Evolutionary conservation across 169 alveolate genomes (phyloP).

Genomic region (Cryptosporidium tyzzeri): DNA sequence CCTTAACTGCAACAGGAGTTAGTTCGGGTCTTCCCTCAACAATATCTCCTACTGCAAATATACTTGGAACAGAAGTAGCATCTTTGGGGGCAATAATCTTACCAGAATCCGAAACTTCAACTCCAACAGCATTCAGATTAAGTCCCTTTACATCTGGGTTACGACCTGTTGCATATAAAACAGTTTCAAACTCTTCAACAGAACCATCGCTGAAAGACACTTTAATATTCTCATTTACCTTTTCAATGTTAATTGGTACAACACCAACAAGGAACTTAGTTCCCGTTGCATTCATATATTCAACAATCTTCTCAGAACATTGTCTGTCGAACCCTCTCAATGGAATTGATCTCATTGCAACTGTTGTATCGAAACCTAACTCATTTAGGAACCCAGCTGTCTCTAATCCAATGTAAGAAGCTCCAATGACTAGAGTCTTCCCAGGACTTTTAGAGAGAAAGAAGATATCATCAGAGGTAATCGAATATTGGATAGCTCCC

Average conservation of each 20-base stretch:
- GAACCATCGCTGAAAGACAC: constrained; percentile 85
- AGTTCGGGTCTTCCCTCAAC: constrained; percentile 93
- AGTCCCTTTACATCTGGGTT: constrained; percentile 88
- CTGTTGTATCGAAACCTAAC: constrained; percentile 91
- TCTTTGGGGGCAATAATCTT: constrained; percentile 91
- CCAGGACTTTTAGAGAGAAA: constrained; percentile 91
- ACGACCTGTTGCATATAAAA: constrained; percentile 97
- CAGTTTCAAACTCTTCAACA: constrained; percentile 92
- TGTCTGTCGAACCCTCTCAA: constrained; percentile 97
- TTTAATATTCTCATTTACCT: constrained; percentile 80
- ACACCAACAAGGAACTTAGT: constrained; percentile 89
- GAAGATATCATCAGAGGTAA: constrained; percentile 97
- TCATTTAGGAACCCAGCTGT: constrained; percentile 97
- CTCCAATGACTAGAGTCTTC: constrained; percentile 96
- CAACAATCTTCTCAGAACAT: constrained; percentile 90
- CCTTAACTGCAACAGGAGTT: constrained; percentile 98
- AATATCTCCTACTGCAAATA: constrained; percentile 97
- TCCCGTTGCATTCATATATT: constrained; percentile 91
- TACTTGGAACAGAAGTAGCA: constrained; percentile 88
- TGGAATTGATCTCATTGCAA: constrained; percentile 91
- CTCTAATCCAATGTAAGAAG: constrained; percentile 97
- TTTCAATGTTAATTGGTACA: constrained; percentile 89
- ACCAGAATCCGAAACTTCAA: constrained; percentile 83
- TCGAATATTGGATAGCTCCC: constrained; percentile 91
- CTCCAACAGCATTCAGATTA: constrained; percentile 86